Base-by-base conservation (phyloP, 2,329 filamentous ascomycete species). In the Madurella mycetomatis region DNA sequence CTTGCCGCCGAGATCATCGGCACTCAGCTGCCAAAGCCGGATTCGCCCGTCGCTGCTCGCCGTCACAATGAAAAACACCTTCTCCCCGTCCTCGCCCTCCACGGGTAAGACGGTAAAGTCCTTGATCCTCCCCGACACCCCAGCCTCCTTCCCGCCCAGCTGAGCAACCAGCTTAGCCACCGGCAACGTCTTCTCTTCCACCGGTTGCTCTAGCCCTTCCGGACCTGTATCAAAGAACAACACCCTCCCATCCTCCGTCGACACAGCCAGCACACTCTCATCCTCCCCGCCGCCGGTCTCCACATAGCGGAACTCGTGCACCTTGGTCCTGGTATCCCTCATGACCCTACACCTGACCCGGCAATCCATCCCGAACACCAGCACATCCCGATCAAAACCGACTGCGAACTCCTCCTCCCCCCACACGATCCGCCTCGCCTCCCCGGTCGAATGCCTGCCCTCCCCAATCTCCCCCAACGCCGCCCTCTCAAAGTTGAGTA, bases 281-380 rank as follows among this genome's bases (percentile, higher is more conserved):
- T 84, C 80, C 18, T 72, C 72, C 47, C 73, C 72, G 5, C 73
- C 72, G 15, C 78, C 74, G 17, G 80, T 66, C 31, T 77, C 69
- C 34, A 96, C 65, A 69, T 96, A 96, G 54, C 76, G 76, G 60
- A 96, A 78, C 65, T 92, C 83, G 67, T 96, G 92, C 19, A 97
- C 75, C 74, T 96, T 97, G 16, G 85, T 91, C 61, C 77, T 76
- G 1, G 84, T 81, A 41, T 79, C 75, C 12, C 87, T 81, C 66
- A 89, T 75, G 45, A 94, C 77, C 62, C 84, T 83, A 67, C 88
- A 92, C 66, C 82, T 88, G 2, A 90, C 87, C 58, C 84, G 86
- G 57, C 89, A 94, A 68, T 96, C 90, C 76, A 94, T 88, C 58
- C 90, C 90, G 67, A 94, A 97, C 0, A 95, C 82, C 31, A 94